Percentiles rank a stretch among this genome's conserved stretches.
phyloP scores from a whole-genome alignment of 208 protist species.

The Perkinsela sp. region DNA sequence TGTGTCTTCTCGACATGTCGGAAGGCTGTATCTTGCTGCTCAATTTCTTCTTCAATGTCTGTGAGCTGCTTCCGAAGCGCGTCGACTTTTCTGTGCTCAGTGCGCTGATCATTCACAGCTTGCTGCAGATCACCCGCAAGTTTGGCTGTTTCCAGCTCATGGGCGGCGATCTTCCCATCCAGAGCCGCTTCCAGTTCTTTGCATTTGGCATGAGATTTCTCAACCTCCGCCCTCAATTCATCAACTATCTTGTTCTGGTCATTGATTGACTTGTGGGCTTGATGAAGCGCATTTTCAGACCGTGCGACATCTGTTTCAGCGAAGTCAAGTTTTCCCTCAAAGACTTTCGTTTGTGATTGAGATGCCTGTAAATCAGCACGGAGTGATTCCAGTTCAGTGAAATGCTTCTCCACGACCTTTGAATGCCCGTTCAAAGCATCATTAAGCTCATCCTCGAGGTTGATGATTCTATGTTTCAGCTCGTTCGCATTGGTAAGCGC shows the following conservation, averaged over 20 bases:
- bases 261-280: background rate
- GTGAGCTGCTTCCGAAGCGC: background rate
- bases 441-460: background rate
- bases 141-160: background rate
- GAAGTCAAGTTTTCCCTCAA: background rate
- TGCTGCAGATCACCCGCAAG: too few relatives aligned
- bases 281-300: background rate
- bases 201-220: background rate
- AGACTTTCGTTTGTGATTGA: background rate
- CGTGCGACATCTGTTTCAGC: background rate
- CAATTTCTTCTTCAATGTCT: background rate
- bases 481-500: background rate
- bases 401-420: background rate
- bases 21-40: background rate
- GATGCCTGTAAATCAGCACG: background rate
- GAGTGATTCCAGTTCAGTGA: background rate
- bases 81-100: background rate
- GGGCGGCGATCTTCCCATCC: background rate
- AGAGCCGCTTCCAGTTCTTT: background rate
- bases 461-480: background rate
- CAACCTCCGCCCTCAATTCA: background rate
- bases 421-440: background rate
- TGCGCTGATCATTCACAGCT: background rate
- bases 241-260: background rate
- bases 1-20: background rate